Evolutionary conservation across 805 yeast genomes (phyloP).

Genomic region (Candida golubevii): DNA sequence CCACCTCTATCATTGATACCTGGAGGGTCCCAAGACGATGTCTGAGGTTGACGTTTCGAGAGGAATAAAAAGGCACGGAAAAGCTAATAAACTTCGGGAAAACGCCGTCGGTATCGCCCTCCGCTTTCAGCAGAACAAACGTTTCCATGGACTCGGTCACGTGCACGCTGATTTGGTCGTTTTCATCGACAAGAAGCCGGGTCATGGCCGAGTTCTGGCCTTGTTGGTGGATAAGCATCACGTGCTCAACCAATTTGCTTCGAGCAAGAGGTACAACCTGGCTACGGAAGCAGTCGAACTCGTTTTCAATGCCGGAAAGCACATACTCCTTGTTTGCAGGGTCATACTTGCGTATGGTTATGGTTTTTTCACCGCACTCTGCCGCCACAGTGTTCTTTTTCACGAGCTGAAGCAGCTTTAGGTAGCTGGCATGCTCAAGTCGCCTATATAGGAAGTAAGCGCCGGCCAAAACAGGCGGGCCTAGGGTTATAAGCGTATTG

Average conservation of each 20-base stretch:
- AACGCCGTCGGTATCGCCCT: slow-evolving; percentile 5
- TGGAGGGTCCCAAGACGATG: slow-evolving; percentile 31
- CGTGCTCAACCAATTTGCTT: slow-evolving; percentile 24
- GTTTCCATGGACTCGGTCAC: slow-evolving; percentile 16
- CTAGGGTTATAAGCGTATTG: slow-evolving; percentile 29
- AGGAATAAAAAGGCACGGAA: slow-evolving; percentile 29
- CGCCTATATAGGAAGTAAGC: slow-evolving; percentile 22
- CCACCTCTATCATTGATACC: slow-evolving; percentile 25
- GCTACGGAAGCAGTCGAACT: slow-evolving; percentile 31
- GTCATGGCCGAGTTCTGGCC: neutral
- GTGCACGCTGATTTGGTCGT: slow-evolving; percentile 30
- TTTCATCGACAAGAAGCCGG: slow-evolving; percentile 22
- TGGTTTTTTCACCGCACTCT: slow-evolving; percentile 2
- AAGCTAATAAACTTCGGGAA: slow-evolving; percentile 27
- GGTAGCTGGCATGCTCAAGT: slow-evolving; percentile 12
- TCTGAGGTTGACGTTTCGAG: slow-evolving; percentile 16
- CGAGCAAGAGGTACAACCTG: slow-evolving; percentile 27
- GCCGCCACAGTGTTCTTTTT: neutral
- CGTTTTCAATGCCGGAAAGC: slow-evolving; percentile 32
- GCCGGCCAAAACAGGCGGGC: slow-evolving; percentile 33
- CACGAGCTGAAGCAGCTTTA: slow-evolving; percentile 16
- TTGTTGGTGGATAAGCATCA: slow-evolving; percentile 15
- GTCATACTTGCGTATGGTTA: slow-evolving; percentile 26
- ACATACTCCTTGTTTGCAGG: slow-evolving; percentile 29
- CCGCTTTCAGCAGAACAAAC: slow-evolving; percentile 19